Base-by-base conservation (phyloP, 2,329 filamentous ascomycete genomes). In the Colletotrichum tofieldiae region DNA sequence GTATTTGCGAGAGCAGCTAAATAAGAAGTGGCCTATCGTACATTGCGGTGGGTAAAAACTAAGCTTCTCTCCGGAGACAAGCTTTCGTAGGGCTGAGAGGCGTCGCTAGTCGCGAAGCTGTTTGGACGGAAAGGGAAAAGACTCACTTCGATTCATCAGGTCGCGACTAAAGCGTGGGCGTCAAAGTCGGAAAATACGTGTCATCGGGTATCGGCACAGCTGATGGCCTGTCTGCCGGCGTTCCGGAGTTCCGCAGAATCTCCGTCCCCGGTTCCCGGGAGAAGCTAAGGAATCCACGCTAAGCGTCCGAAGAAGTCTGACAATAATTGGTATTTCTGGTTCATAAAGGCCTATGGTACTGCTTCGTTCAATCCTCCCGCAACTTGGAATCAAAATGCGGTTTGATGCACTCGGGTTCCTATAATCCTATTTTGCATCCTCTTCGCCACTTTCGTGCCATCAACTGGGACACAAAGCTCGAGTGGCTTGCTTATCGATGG, bases 41-140 rank as follows among this genome's bases (percentile, higher is more conserved):
- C 18, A 20, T 11, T 6, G 11, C 6, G 29, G 16, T 9, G 14
- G 4, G 14, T 32, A 9, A 11, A 5, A 29, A 52, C 1, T 16
- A 60, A 45, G 37, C 55, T 18, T 56, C 9, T 23, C 9, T 14
- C 16, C 26, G 2, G 6, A 7, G 18, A 32, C 4, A 45, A 60
- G 39, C 3, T 14, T 32, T 8, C 16, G 37, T 32, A 60, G 39
- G 56, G 56, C 39, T 60, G 56, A 79, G 75, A 54, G 4, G n/a
- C n/a, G 20, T 23, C 35, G 9, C 7, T 6, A 11, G 18, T 2
- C 12, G 2, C n/a, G n/a, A 23, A 4, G 20, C 11, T 20, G n/a
- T 16, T 18, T 5, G n/a, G 54, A 16, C 12, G n/a, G 14, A n/a
- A 23, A 23, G 3, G n/a, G 3, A 23, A 9, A 37, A 58, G 0